These are phyloP conservation scores for Russula lepida DNA, from an alignment of 768 basidiomycete species.

Conservation along the genomic window DNA sequence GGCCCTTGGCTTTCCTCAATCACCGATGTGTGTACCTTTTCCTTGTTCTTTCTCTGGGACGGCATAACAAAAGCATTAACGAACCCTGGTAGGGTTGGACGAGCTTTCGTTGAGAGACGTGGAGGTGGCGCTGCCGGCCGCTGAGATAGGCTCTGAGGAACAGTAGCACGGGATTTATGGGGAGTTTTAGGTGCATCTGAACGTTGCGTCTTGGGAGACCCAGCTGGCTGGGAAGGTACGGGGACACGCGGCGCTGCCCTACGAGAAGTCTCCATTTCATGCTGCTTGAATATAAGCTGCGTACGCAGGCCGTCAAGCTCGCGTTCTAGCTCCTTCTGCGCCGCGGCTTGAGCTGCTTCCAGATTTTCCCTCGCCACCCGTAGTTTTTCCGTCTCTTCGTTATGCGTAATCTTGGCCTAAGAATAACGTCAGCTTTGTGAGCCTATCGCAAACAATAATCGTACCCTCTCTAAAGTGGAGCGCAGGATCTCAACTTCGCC, in stretches of 20 bases:
- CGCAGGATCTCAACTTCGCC: constrained; percentile 21
- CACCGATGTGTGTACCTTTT: neutral
- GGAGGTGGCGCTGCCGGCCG: neutral
- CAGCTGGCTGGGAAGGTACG: neutral
- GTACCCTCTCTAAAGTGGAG: constrained; percentile 17
- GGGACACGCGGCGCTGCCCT: neutral
- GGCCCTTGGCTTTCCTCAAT: constrained; percentile 8
- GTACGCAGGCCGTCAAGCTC: constrained; percentile 20
- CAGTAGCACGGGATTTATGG: neutral
- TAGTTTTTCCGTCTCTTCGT: constrained; percentile 13
- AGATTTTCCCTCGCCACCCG: constrained; percentile 14
- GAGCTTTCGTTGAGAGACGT: neutral
- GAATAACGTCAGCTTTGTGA: neutral
- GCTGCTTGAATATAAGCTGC: constrained; percentile 19
- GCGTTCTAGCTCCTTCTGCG: constrained; percentile 8
- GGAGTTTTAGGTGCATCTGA: neutral
- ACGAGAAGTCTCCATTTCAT: constrained; percentile 16
- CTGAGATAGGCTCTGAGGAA: neutral
- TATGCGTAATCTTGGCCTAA: constrained; percentile 5
- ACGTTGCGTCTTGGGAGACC: constrained; percentile 1
- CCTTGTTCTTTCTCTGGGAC: constrained; percentile 3
- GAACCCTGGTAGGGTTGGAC: constrained; percentile 12
- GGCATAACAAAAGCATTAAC: constrained; percentile 14
- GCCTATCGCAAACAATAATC: neutral
- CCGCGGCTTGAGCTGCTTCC: constrained; percentile 11